A percentile compares a stretch with the other conserved stretches of the same genome.
phyloP scores from a whole-genome alignment of 2,329 filamentous ascomycete genomes.

The Capronia coronata region DNA sequence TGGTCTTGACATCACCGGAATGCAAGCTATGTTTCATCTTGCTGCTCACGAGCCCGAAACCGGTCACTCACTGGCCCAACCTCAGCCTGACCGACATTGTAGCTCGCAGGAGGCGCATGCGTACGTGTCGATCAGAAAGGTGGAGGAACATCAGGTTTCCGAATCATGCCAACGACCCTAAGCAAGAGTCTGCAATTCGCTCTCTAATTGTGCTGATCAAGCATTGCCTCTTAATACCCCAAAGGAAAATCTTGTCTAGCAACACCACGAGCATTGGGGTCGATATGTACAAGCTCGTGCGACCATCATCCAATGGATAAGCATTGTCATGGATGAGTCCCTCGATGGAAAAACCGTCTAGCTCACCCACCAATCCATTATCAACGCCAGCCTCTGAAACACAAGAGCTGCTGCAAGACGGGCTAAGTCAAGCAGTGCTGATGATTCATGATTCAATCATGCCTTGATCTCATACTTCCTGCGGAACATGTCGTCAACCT shows the following conservation, averaged over 20 bases:
- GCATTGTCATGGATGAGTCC: slow-evolving; percentile 5
- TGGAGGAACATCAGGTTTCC: slow-evolving; percentile 11
- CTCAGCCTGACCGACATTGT: slow-evolving; percentile 9
- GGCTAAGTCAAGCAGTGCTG: slow-evolving; percentile 5
- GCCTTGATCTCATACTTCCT: slow-evolving; percentile 70
- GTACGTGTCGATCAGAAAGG: neutral
- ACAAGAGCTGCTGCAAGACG: slow-evolving; percentile 17
- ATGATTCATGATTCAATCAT: slow-evolving; percentile 43
- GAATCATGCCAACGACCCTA: neutral
- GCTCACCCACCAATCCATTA: slow-evolving; percentile 17
- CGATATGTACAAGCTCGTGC: slow-evolving; percentile 19
- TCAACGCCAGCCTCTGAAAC: slow-evolving; percentile 21
- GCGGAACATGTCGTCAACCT: slow-evolving; percentile 81
- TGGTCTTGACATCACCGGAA: slow-evolving; percentile 8
- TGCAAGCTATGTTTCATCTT: slow-evolving; percentile 22
- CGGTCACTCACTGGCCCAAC: slow-evolving; percentile 17
- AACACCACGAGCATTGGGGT: neutral
- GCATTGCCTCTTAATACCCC: neutral
- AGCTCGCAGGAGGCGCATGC: slow-evolving; percentile 10
- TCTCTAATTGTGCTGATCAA: slow-evolving; percentile 11
- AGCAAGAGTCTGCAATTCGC: slow-evolving; percentile 5
- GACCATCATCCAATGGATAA: slow-evolving; percentile 9
- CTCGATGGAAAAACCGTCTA: slow-evolving; percentile 13
- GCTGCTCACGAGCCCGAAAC: slow-evolving; percentile 9
- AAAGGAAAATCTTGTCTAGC: neutral